A percentile compares a stretch with the other conserved stretches of the same genome.
Evolutionary conservation across 1,284 basidiomycete genomes (phyloP).

Genomic region (Rhodotorula sp.): DNA sequence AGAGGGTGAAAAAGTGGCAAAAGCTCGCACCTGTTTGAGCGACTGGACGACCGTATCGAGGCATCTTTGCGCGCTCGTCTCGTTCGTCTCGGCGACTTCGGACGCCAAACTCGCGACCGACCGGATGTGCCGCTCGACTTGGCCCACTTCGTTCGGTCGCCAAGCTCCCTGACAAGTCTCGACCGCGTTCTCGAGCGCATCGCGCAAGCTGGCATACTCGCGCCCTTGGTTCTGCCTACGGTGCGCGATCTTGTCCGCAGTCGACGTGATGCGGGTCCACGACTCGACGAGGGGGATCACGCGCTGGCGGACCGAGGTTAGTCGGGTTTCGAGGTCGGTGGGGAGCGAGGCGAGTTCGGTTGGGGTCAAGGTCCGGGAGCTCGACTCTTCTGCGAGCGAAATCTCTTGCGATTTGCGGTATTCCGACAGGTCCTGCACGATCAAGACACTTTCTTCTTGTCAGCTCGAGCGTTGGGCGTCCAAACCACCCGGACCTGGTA

Average conservation of each 20-base stretch:
- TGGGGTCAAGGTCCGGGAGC: slow-evolving; percentile 71
- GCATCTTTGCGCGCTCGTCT: slow-evolving; percentile 24
- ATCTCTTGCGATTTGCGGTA: slow-evolving; percentile 42
- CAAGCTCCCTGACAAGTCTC: slow-evolving; percentile 16
- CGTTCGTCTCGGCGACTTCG: slow-evolving; percentile 11
- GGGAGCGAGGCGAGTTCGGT: slow-evolving; percentile 89
- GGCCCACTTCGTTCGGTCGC: slow-evolving; percentile 20
- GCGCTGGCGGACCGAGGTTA: slow-evolving; percentile 65
- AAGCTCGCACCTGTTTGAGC: slow-evolving; percentile 74
- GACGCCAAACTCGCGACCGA: slow-evolving; percentile 1
- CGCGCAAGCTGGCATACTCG: slow-evolving; percentile 26
- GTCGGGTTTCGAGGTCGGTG: slow-evolving; percentile 82
- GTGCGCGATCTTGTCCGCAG: slow-evolving; percentile 78
- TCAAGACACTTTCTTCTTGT: slow-evolving; percentile 50
- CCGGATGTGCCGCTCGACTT: slow-evolving; percentile 24
- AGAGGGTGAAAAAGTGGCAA: too few relatives aligned
- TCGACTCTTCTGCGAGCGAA: slow-evolving; percentile 80
- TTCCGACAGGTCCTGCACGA: slow-evolving; percentile 40
- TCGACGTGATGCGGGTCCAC: slow-evolving; percentile 81
- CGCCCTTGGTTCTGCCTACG: slow-evolving; percentile 54
- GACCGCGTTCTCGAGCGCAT: slow-evolving; percentile 18
- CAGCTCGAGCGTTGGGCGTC: neutral
- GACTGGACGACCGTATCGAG: slow-evolving; percentile 55
- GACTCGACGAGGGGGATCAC: slow-evolving; percentile 75
- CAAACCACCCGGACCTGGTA: neutral